Evolutionary conservation across 768 basidiomycete genomes (phyloP), one percentile per base, ranked within the genome.

Genomic region (Scleroderma bovista): DNA sequence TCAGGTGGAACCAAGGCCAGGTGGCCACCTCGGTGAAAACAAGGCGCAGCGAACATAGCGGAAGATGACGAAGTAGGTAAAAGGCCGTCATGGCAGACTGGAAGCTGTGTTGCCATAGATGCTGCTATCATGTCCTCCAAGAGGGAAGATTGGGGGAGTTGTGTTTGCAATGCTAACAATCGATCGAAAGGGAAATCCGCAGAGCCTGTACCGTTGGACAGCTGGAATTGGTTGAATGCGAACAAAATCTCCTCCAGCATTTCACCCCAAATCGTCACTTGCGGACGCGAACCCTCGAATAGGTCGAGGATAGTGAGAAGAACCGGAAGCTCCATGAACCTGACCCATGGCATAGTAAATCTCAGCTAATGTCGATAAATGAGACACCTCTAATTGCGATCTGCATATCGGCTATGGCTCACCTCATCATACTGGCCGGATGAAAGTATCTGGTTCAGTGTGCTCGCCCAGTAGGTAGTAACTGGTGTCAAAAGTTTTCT

Each of bases 71-170:
- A 59, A n/a, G 33, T 48, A 20, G 3, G 45, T 45, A 3, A 51
- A 50, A 38, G 57, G 49, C 69, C 69, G 15, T 67, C 59, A 32
- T 66, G 34, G 8, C 65, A 60, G 15, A 46, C 44, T 23, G 70
- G 68, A 10, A 71, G 57, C n/a, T 47, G 51, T 13, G 72, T 69
- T 15, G 69, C 62, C 3, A 80, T 51, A 0, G 71, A 65, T 3
- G 57, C 56, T 2, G 78, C 73, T 19, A 84, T 69, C 51, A 84
- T 61, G 9, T 73, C 67, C 37, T 84, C 78, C 1, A 83, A 65
- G 2, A 68, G 51, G 1, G 48, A 9, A 15, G 69, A 73, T n/a
- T 63, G 55, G 10, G 69, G 64, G 10, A 78, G 55, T 9, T 68
- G 23, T 6, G 55, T 33, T 16, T 64, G 70, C 26, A 80, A 56